phyloP scores from a whole-genome alignment of 306 rosid species.

The Vicia sativa region DNA sequence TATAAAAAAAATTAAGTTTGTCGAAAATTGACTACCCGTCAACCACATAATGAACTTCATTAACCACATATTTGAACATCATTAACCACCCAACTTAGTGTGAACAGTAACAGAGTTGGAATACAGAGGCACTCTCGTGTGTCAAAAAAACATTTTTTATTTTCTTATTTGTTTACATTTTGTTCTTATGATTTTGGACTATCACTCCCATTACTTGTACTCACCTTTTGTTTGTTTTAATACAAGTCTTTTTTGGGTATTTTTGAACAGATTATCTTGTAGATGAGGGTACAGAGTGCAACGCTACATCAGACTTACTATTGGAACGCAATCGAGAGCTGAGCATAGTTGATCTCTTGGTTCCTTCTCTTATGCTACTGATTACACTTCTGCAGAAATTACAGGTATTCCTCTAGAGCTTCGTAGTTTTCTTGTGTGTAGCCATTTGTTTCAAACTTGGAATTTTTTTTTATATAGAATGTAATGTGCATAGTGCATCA shows the following conservation, averaged over 20 bases:
- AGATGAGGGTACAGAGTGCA: constrained; percentile 98
- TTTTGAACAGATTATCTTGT: constrained; percentile 88
- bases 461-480: constrained; percentile 17
- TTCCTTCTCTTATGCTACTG: constrained; percentile 78
- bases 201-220: background rate
- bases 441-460: constrained; percentile 10
- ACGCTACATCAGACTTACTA: constrained; percentile 85
- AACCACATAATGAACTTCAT: background rate
- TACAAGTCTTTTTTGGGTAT: constrained; percentile 21
- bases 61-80: background rate
- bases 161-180: background rate
- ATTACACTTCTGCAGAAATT: constrained; percentile 77
- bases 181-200: constrained; percentile 13
- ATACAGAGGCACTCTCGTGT: background rate
- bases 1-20: background rate
- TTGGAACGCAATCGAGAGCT: constrained; percentile 90
- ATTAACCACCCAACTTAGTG: background rate
- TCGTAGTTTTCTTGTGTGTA: constrained; percentile 10
- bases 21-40: background rate
- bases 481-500: background rate
- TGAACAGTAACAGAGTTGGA: background rate
- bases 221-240: background rate
- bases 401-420: constrained; percentile 61
- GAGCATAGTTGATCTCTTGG: constrained; percentile 85
- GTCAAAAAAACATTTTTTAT: background rate